A percentile compares a stretch with the other conserved stretches of the same genome.
These are phyloP conservation scores for Mycena venus DNA, from an alignment of 768 basidiomycete genomes.

Conservation along the genomic window DNA sequence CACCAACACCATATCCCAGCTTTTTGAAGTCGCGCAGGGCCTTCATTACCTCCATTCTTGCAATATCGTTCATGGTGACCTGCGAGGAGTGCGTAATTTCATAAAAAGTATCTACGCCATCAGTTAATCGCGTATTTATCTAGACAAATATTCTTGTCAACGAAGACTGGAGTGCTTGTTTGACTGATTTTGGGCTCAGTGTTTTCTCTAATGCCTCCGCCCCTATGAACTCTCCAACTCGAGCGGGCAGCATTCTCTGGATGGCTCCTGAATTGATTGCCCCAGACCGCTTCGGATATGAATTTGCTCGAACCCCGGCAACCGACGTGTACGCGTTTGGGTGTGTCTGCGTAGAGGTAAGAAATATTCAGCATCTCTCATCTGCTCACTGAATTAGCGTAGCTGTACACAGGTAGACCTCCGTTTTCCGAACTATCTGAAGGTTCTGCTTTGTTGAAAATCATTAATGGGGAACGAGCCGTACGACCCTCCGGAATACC, in stretches of 20 bases:
- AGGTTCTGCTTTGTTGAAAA: conserved; percentile 17
- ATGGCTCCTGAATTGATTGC: neutral
- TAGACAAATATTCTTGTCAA: neutral
- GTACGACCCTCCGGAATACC: neutral
- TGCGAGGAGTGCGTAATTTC: neutral
- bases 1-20: conserved; percentile 2
- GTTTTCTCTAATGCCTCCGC: neutral
- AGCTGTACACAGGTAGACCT: conserved; percentile 18
- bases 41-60: neutral
- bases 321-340: conserved; percentile 22
- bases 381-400: neutral
- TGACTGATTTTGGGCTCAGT: neutral
- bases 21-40: conserved; percentile 7
- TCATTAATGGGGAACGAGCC: conserved; percentile 13
- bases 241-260: neutral
- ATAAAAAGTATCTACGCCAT: neutral
- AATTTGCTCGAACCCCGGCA: conserved; percentile 5
- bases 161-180: neutral
- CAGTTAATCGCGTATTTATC: neutral
- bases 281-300: neutral
- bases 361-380: neutral
- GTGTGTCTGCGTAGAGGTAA: neutral
- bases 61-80: neutral
- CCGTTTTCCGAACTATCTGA: conserved; percentile 19
- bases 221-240: neutral